phyloP scores from a whole-genome alignment of 768 basidiomycete genomes.

The Tulasnella sp. region DNA sequence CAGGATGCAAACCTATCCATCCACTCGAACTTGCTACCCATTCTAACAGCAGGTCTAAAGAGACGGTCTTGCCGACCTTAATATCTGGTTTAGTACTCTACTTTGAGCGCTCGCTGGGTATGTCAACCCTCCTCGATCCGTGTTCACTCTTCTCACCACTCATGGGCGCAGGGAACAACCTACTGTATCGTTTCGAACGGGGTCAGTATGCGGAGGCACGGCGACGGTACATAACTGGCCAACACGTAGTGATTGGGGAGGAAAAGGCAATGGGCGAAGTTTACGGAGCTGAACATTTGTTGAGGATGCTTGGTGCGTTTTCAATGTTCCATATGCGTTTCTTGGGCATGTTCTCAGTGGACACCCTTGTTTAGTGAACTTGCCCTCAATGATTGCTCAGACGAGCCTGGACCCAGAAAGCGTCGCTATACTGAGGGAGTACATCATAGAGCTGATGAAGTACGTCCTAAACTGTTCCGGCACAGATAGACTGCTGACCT shows the following conservation, averaged over 20 bases:
- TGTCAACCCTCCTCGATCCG: background rate
- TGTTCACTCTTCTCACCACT: background rate
- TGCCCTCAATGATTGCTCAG: conserved; percentile 84
- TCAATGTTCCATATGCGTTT: background rate
- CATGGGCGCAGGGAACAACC: conserved; percentile 53
- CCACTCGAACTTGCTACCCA: background rate
- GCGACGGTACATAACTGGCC: conserved; percentile 68
- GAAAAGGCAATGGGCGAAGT: conserved; percentile 85
- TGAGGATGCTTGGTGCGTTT: conserved; percentile 81
- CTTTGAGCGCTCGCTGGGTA: conserved; percentile 80
- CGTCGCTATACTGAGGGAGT: conserved; percentile 75
- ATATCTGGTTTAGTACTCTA: conserved; percentile 82
- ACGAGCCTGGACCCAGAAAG: conserved; percentile 91
- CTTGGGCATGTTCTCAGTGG: background rate
- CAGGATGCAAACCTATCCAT: background rate
- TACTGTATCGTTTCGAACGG: conserved; percentile 94
- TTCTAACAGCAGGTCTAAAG: conserved; percentile 50
- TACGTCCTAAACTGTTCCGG: conserved; percentile 39
- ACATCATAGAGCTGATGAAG: conserved; percentile 83
- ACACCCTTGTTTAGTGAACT: conserved; percentile 58
- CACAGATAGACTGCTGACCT: background rate
- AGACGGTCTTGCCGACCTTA: conserved; percentile 69
- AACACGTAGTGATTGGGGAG: conserved; percentile 57
- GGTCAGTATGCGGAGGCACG: conserved; percentile 82
- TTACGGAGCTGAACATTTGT: conserved; percentile 91